Conservation (phyloP, 768 basidiomycete species). For the Boletus fagicola region DNA sequence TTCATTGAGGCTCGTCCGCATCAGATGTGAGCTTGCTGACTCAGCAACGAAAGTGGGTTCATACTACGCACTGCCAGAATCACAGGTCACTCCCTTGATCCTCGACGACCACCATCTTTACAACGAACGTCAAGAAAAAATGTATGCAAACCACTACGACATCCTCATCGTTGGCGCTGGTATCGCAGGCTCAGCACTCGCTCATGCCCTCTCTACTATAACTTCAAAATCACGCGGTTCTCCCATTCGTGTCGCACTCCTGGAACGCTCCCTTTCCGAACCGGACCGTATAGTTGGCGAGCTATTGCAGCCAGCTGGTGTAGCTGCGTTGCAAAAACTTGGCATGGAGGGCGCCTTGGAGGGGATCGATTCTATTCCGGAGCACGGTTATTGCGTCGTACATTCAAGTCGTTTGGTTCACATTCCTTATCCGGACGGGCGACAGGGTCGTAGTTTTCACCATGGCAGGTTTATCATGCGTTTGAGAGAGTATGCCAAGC, state of each 20-base stretch:
- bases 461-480: conserved; percentile 88
- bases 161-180: conserved; percentile 91
- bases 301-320: conserved; percentile 91
- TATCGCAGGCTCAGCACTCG: conserved; percentile 83
- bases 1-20: too few species aligned
- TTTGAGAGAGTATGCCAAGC: conserved; percentile 63
- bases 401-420: conserved; percentile 62
- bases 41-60: conserved; percentile 10
- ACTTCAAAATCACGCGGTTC: conserved; percentile 40
- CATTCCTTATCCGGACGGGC: conserved; percentile 78
- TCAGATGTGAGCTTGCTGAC: conserved; percentile 8
- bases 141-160: conserved; percentile 50
- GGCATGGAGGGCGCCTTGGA: conserved; percentile 76
- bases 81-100: not conserved
- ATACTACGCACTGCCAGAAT: not conserved
- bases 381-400: conserved; percentile 83
- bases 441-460: conserved; percentile 86
- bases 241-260: conserved; percentile 74
- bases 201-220: conserved; percentile 73
- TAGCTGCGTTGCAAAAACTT: conserved; percentile 69
- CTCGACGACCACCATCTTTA: not conserved
- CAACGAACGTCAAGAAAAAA: conserved; percentile 2
- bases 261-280: conserved; percentile 89
- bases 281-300: conserved; percentile 98
- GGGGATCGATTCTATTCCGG: conserved; percentile 82